A percentile compares a stretch with the other conserved stretches of the same genome.
phyloP scores from a whole-genome alignment of 495 filamentous ascomycete genomes.

The Neurospora sp. region DNA sequence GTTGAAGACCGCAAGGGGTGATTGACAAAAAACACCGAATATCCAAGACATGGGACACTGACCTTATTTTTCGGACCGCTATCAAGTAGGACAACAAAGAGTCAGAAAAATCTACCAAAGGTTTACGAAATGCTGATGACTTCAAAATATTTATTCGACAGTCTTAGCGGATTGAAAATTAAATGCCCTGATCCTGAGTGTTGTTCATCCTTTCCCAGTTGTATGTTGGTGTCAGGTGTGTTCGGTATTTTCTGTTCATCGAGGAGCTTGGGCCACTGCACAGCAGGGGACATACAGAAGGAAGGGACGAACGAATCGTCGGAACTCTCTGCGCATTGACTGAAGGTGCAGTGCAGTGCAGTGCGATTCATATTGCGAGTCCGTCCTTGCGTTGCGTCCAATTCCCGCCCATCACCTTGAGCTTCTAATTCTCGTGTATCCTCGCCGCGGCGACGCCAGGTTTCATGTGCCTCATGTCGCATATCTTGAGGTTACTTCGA shows the following conservation, averaged over 20 bases:
- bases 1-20: too few species aligned
- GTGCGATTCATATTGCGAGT: not conserved
- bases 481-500: not conserved
- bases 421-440: not conserved
- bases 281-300: not conserved
- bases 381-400: not conserved
- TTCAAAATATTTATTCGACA: not conserved
- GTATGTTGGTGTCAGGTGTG: not conserved
- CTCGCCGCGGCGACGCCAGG: not conserved
- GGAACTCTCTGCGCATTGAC: not conserved
- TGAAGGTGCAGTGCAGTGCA: not conserved
- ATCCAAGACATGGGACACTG: not conserved
- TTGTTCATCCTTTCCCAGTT: not conserved
- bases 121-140: accelerated
- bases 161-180: not conserved
- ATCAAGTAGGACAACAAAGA: not conserved
- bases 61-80: not conserved
- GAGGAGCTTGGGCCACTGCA: not conserved
- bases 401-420: not conserved
- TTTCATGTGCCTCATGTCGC: not conserved
- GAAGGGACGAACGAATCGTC: not conserved
- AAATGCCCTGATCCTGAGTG: not conserved
- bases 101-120: too few species aligned
- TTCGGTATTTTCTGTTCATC: not conserved
- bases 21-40: too few species aligned